Conservation (phyloP, 2,329 filamentous ascomycete genomes). For the Diaporthe australafricana region DNA sequence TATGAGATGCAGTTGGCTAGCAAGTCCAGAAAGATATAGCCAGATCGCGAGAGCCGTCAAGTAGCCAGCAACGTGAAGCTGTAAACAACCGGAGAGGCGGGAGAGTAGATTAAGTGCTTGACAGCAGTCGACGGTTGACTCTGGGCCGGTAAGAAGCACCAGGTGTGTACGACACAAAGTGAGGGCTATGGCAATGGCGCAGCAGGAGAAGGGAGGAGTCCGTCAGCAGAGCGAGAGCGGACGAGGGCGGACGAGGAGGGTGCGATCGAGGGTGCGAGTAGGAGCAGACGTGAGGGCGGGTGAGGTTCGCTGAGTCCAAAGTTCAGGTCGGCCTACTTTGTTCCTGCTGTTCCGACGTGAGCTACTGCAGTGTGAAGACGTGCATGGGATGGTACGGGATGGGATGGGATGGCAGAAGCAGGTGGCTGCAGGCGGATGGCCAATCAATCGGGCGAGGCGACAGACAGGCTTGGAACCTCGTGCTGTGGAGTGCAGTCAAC, state of each 20-base stretch:
- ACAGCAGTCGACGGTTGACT: not conserved
- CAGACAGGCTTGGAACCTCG: not conserved
- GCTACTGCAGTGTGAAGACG: conserved; percentile 26
- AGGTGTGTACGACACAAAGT: not conserved
- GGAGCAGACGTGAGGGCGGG: not conserved
- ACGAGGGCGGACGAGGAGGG: not conserved
- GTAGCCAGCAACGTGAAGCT: not conserved
- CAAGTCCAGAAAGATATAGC: not conserved
- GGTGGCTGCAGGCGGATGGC: conserved; percentile 14
- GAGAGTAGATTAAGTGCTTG: not conserved
- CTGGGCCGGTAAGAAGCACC: not conserved
- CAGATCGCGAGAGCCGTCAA: not conserved
- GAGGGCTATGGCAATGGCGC: not conserved
- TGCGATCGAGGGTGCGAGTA: not conserved
- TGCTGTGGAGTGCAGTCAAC: not conserved
- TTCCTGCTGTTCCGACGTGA: not conserved
- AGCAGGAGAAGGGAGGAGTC: not conserved
- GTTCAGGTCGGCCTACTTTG: not conserved
- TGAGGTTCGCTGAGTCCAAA: conserved; percentile 8
- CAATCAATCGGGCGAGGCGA: conserved; percentile 23
- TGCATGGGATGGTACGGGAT: conserved; percentile 17
- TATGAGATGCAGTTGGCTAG: not conserved
- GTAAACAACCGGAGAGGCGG: not conserved
- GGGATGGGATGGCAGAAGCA: conserved; percentile 25
- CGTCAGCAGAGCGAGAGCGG: not conserved